A percentile compares a stretch with the other conserved stretches of the same genome.
These are phyloP conservation scores for Mallotus nudiflorus DNA, from an alignment of 345 rosid species.

Conservation along the genomic window DNA sequence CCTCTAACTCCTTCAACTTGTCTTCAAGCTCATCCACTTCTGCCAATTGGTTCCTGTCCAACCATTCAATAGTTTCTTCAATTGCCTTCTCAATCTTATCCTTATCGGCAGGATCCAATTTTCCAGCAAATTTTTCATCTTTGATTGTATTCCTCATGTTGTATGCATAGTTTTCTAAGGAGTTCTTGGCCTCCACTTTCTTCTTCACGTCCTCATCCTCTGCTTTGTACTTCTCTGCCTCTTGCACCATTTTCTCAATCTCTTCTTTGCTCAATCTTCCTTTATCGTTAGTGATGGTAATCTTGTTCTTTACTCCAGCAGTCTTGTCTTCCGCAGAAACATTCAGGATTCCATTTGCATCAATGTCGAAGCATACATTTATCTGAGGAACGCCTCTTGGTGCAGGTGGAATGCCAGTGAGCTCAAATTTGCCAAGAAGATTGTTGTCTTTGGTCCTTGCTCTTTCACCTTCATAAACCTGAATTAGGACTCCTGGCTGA, in stretches of 20 bases:
- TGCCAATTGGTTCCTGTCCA: slow-evolving; percentile 23
- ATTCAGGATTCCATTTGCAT: slow-evolving; percentile 11
- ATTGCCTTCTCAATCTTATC: slow-evolving; percentile 26
- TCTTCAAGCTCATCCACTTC: slow-evolving; percentile 21
- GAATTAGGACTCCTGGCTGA: slow-evolving; percentile 2
- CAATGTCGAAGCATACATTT: slow-evolving; percentile 7
- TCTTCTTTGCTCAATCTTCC: slow-evolving; percentile 16
- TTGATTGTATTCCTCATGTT: slow-evolving; percentile 7
- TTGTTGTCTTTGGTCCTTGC: slow-evolving; percentile 10
- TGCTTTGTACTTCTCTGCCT: slow-evolving; percentile 13
- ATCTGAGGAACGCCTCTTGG: slow-evolving; percentile 14
- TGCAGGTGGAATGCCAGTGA: neutral
- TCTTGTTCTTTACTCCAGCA: slow-evolving; percentile 13
- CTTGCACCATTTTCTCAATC: slow-evolving; percentile 15
- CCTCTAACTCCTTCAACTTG: slow-evolving; percentile 20
- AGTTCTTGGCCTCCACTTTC: slow-evolving; percentile 13
- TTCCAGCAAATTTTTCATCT: slow-evolving; percentile 4
- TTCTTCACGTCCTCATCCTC: slow-evolving; percentile 15
- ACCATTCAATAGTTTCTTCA: slow-evolving; percentile 25
- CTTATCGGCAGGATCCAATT: slow-evolving; percentile 12
- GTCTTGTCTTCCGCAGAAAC: slow-evolving; percentile 3
- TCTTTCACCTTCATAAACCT: slow-evolving; percentile 14
- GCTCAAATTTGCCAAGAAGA: slow-evolving; percentile 8
- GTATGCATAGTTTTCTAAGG: neutral
- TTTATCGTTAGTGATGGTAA: neutral